Evolutionary conservation across 129 eudicot species (phyloP), one percentile per base, ranked within the genome.

Genomic region (Mikania micrantha): DNA sequence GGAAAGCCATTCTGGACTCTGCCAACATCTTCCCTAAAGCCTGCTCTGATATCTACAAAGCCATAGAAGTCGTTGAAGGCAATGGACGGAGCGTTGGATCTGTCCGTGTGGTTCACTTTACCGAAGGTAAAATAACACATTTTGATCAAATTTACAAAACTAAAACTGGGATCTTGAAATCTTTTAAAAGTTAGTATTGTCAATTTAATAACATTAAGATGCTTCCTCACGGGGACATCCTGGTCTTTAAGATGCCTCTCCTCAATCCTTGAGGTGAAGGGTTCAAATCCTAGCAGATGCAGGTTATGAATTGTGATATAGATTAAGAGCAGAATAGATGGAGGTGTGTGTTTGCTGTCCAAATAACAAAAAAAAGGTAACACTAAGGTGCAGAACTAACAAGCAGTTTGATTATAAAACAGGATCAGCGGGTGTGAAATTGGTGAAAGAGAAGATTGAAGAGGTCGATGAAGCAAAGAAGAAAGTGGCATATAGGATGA

Each of bases 381-480:
- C n/a, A n/a, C 9, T 21, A 52, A 21, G 9, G 24, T 52, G 6
- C 34, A 56, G 3, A 21, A 19, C 42, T 65, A 35, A 63, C 47
- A 64, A 25, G 24, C 13, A 34, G 56, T 64, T 52, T 49, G 3
- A 11, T 27, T 17, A 50, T 8, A 4, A 16, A 32, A 53, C 32
- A 85, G 95, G 82, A 38, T 58, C 78, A 9, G 72, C 88, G 4
- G 15, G 49, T 16, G 72, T 82, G 44, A 53, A 75, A 52, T 69
- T 70, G 0, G 59, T 85, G 0, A 88, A 85, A 49, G 96, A 91
- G 82, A 88, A 82, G 82, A 82, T 88, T 1, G 96, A 88, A 16
- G 77, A 63, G 5, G 71, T 88, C 5, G 96, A 88, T 44, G 88
- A 73, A 9, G 85, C 25, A 49, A 91, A 88, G 5, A 91, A 78